Base-by-base conservation (phyloP, 345 rosid species). In the Eucalyptus microcorys region DNA sequence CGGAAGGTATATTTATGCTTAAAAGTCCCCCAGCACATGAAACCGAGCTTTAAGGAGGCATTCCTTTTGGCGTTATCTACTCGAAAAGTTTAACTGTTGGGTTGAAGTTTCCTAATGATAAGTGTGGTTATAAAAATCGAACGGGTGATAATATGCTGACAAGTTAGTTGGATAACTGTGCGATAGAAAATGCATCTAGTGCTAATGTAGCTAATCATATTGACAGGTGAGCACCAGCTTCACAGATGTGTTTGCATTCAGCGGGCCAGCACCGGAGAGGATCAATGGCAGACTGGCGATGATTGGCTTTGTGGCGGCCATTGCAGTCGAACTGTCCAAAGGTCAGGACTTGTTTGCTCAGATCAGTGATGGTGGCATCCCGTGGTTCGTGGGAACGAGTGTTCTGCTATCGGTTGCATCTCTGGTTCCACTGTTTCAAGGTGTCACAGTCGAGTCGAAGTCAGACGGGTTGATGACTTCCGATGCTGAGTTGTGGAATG, bases 221-320 rank as follows among this genome's bases (percentile, higher is more conserved):
- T 71, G 27, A 10, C 83, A 93, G 96, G 92, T 90, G 49, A 95
- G 95, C 93, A 95, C 96, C 1, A 96, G 91, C n/a, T 94, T 95
- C 87, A 71, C 92, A 0, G 98, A 96, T 40, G 89, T 95, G 71
- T 89, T 97, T 37, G 98, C 98, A 12, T 96, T 97, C 59, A 92
- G 96, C 47, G 99, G 98, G 32, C 97, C 99, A 10, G 99, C 95
- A 19, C 99, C 98, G 30, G 99, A 97, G 93, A 95, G 98, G 89
- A 95, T 97, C 64, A 96, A 97, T 88, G 97, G 98, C 1, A 93
- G 98, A 68, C 92, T 97, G 42, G 99, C 99, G 7, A 96, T 97
- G 99, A 90, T 96, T 4, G 98, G 98, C 1, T 95, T 96, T 71
- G 98, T 94, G 6, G 94, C 96, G 2, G 99, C 98, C 2, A 86